phyloP scores from a whole-genome alignment of 2,329 filamentous ascomycete species.

The Botrytis medusae region DNA sequence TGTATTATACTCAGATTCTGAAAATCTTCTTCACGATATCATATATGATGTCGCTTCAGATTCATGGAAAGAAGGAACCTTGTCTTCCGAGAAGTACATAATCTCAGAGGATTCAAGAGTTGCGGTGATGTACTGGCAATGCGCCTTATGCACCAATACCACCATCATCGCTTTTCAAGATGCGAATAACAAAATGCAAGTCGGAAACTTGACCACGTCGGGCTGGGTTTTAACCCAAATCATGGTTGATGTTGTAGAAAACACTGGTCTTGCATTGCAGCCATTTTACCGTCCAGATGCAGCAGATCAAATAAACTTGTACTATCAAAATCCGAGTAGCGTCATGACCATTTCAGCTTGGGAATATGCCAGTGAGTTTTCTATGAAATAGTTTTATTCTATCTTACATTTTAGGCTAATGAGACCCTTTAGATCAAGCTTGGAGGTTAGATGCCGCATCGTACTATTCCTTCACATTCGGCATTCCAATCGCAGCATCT shows the following conservation, averaged over 20 bases:
- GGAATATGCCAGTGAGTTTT: neutral
- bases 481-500: conserved; percentile 1
- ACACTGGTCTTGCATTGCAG: conserved; percentile 26
- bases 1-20: conserved; percentile 24
- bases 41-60: conserved; percentile 23
- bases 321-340: conserved; percentile 20
- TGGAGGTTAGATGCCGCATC: neutral
- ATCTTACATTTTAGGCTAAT: neutral
- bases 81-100: conserved; percentile 23
- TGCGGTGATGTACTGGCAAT: conserved; percentile 27
- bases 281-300: conserved; percentile 20
- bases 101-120: conserved; percentile 20
- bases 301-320: conserved; percentile 26
- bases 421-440: neutral
- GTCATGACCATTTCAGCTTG: conserved; percentile 22
- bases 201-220: conserved; percentile 23
- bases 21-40: conserved; percentile 26
- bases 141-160: conserved; percentile 23
- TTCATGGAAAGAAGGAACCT: conserved; percentile 21
- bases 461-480: neutral
- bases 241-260: conserved; percentile 15
- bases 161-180: conserved; percentile 26
- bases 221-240: conserved; percentile 27
- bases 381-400: neutral
- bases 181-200: conserved; percentile 23